phyloP scores from a whole-genome alignment of 1,284 basidiomycete species.

The Tremellales sp. region DNA sequence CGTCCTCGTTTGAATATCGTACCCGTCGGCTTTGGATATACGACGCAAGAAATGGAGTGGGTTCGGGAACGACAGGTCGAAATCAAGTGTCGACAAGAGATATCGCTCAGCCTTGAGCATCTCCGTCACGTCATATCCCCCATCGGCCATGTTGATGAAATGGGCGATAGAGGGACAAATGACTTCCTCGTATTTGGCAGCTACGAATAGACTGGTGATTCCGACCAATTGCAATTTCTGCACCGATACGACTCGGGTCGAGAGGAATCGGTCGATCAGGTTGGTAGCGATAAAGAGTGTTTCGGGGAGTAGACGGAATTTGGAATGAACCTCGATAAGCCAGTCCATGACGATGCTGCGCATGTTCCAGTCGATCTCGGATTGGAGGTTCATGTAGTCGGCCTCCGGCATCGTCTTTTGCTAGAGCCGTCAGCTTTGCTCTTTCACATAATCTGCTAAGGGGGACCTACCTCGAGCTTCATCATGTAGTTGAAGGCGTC shows the following conservation, averaged over 20 bases:
- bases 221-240: slow-evolving; percentile 94
- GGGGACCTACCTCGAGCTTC: slow-evolving; percentile 55
- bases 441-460: not conserved
- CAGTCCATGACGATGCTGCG: slow-evolving; percentile 93
- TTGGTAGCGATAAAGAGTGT: slow-evolving; percentile 93
- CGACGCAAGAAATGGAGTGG: slow-evolving; percentile 89
- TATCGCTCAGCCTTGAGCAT: slow-evolving; percentile 93
- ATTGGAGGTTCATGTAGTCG: slow-evolving; percentile 85
- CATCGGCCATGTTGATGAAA: slow-evolving; percentile 85
- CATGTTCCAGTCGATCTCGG: slow-evolving; percentile 89
- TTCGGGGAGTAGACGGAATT: slow-evolving; percentile 90
- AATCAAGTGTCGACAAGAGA: slow-evolving; percentile 84
- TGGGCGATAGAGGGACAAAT: slow-evolving; percentile 83
- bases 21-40: slow-evolving; percentile 93
- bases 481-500: slow-evolving; percentile 95
- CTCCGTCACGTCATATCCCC: slow-evolving; percentile 78
- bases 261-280: slow-evolving; percentile 95
- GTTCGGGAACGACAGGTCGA: slow-evolving; percentile 88
- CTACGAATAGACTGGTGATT: slow-evolving; percentile 86
- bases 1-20: slow-evolving; percentile 85
- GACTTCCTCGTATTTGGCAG: slow-evolving; percentile 95
- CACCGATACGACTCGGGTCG: slow-evolving; percentile 80
- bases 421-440: slow-evolving; percentile 51
- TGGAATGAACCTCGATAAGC: slow-evolving; percentile 92
- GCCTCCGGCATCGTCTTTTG: slow-evolving; percentile 77